phyloP scores from a whole-genome alignment of 495 filamentous ascomycete genomes.

The Penicillium argentinense region DNA sequence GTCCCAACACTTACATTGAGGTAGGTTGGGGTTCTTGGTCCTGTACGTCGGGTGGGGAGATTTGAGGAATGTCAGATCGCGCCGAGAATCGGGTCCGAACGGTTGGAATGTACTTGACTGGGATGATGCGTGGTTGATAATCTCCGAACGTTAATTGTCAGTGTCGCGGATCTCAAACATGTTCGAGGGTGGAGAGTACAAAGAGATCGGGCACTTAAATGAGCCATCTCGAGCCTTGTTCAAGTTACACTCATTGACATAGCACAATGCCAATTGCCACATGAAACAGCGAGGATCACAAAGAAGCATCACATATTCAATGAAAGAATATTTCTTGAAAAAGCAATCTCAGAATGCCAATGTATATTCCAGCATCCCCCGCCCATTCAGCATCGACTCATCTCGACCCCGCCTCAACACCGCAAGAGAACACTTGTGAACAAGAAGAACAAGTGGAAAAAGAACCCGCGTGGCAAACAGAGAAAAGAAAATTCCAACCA shows the following conservation, averaged over 20 bases:
- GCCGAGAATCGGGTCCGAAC: not conserved
- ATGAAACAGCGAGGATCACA: too few species aligned
- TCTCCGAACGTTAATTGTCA: slow-evolving; percentile 5
- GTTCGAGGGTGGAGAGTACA: not conserved
- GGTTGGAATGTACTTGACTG: too few species aligned
- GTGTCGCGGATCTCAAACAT: not conserved
- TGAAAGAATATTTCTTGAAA: too few species aligned
- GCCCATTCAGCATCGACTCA: too few species aligned
- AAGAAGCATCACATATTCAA: too few species aligned
- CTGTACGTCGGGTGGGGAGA: not conserved
- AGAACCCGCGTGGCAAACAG: slow-evolving; percentile 3
- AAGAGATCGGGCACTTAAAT: not conserved
- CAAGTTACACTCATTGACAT: not conserved
- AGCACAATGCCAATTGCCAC: not conserved
- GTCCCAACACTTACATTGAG: too few species aligned
- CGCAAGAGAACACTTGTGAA: not conserved
- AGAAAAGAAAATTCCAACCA: not conserved
- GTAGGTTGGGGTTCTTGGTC: not conserved
- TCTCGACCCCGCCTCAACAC: too few species aligned
- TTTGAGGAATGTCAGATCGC: slow-evolving; percentile 10
- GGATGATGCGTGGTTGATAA: slow-evolving; percentile 3
- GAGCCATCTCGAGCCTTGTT: not conserved
- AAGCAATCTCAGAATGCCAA: too few species aligned
- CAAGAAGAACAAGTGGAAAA: not conserved
- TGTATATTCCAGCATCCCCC: not conserved